These are phyloP conservation scores for Hypoxylon rubiginosum DNA, from an alignment of 2,329 filamentous ascomycete species.

Conservation along the genomic window DNA sequence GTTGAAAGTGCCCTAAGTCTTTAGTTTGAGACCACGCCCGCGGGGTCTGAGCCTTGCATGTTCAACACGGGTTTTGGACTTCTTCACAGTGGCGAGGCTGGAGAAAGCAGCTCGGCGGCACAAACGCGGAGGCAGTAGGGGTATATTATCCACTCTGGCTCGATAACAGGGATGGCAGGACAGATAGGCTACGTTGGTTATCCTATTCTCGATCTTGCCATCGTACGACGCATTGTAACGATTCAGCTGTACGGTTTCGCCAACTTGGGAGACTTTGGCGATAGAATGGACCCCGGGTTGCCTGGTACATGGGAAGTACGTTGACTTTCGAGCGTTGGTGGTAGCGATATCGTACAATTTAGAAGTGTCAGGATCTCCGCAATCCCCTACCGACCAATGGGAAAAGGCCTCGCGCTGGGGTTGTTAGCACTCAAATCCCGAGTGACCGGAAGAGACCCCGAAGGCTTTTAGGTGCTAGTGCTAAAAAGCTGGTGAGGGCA, in stretches of 20 bases:
- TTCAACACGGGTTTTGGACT: slow-evolving; percentile 42
- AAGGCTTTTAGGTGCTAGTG: slow-evolving; percentile 29
- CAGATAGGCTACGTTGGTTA: slow-evolving; percentile 38
- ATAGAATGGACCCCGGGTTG: slow-evolving; percentile 33
- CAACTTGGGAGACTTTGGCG: slow-evolving; percentile 40
- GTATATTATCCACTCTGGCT: slow-evolving; percentile 42
- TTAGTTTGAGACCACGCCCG: slow-evolving; percentile 40
- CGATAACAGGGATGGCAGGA: slow-evolving; percentile 27
- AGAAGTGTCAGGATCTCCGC: slow-evolving; percentile 47
- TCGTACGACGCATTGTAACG: slow-evolving; percentile 45
- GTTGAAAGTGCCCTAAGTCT: slow-evolving; percentile 36
- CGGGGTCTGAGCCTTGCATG: slow-evolving; percentile 49
- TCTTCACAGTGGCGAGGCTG: slow-evolving; percentile 47
- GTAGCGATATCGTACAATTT: slow-evolving; percentile 44
- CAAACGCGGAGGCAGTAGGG: slow-evolving; percentile 38
- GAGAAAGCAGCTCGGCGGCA: slow-evolving; percentile 41
- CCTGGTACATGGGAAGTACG: slow-evolving; percentile 40
- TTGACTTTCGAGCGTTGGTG: slow-evolving; percentile 32
- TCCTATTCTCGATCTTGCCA: slow-evolving; percentile 46
- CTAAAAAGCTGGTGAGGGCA: slow-evolving; percentile 22
- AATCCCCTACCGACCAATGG: slow-evolving; percentile 46
- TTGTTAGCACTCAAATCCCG: slow-evolving; percentile 48
- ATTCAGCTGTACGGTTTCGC: slow-evolving; percentile 33
- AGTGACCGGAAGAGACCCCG: slow-evolving; percentile 46
- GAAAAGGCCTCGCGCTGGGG: slow-evolving; percentile 37